Evolutionary conservation across 495 filamentous ascomycete species (phyloP), one percentile per base, ranked within the genome.

Genomic region (Aspergillus campestris): DNA sequence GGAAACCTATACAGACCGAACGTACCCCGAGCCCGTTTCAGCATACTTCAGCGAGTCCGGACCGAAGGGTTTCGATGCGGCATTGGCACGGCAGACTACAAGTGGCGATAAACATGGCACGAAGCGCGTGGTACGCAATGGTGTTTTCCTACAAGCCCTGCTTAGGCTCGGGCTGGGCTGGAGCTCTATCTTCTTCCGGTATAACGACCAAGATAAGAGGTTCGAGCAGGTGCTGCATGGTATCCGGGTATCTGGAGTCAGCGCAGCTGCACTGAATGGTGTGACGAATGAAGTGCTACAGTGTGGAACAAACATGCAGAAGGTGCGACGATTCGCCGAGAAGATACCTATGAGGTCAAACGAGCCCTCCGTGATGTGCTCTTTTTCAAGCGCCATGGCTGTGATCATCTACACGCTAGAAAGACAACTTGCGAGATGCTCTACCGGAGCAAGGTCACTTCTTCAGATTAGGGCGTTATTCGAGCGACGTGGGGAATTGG

Each of bases 1-100:
- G 89, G 86, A 94, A 45, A 72, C 53, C 3, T 90, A 86, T 57
- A 64, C 74, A 8, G 48, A 75, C 34, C 53, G 53, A 8, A 36
- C 51, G 7, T 67, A 63, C 33, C 51, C 61, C 11, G 74, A 79
- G 44, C 65, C 59, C 0, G 53, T 58, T 24, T 76, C 81, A 12
- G 64, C 77, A 34, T 90, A 91, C 47, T 72, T 95, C 30, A 87
- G 81, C 3, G 91, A 96, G 59, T 80, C 83, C 9, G 86, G 88
- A 0, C 70, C 86, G 2, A 62, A 61, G 14, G 77, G 78, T 3
- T 90, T 91, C 44, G 88, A 95, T 65, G 80, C 84, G 6, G 75
- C 72, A 10, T 42, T 88, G 11, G 66, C 59, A 40, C 58, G 63
- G 14, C 44, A 62, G 38, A 45, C 32, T n/a, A 39, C 38, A 0